phyloP scores from a whole-genome alignment of 305 asterid species.

The Petunia hybrid region DNA sequence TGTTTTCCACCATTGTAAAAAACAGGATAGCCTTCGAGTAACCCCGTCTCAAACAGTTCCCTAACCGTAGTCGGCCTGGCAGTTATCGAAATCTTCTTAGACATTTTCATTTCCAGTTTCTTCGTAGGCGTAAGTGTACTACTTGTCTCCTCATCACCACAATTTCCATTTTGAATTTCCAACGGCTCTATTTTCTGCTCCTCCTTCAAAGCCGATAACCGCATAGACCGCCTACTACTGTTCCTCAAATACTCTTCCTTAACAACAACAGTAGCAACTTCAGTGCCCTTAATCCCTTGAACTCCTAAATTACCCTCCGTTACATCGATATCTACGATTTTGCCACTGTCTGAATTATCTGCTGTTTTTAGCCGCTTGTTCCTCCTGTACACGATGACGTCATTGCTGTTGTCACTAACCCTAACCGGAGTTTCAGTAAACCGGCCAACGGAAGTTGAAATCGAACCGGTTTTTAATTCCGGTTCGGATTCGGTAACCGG shows the following conservation, averaged over 20 bases:
- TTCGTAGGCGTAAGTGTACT: constrained; percentile 39
- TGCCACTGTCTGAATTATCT: constrained; percentile 34
- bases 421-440: constrained; percentile 48
- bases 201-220: constrained; percentile 55
- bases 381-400: constrained; percentile 71
- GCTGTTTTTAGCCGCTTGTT: constrained; percentile 65
- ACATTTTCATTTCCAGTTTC: constrained; percentile 71
- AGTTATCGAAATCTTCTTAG: constrained; percentile 55
- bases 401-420: constrained; percentile 60
- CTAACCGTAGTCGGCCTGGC: constrained; percentile 83
- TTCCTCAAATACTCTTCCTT: constrained; percentile 50
- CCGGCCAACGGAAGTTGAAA: constrained; percentile 32
- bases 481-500: neutral
- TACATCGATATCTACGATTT: constrained; percentile 42
- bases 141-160: constrained; percentile 49
- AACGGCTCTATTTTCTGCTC: constrained; percentile 37
- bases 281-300: constrained; percentile 44
- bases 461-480: constrained; percentile 40
- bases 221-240: constrained; percentile 64
- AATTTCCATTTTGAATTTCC: constrained; percentile 48
- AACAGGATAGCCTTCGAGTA: constrained; percentile 95
- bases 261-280: constrained; percentile 69
- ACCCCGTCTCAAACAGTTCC: constrained; percentile 91
- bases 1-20: constrained; percentile 95
- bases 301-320: constrained; percentile 39